Evolutionary conservation across 306 rosid genomes (phyloP).

Genomic region (Delonix regia): DNA sequence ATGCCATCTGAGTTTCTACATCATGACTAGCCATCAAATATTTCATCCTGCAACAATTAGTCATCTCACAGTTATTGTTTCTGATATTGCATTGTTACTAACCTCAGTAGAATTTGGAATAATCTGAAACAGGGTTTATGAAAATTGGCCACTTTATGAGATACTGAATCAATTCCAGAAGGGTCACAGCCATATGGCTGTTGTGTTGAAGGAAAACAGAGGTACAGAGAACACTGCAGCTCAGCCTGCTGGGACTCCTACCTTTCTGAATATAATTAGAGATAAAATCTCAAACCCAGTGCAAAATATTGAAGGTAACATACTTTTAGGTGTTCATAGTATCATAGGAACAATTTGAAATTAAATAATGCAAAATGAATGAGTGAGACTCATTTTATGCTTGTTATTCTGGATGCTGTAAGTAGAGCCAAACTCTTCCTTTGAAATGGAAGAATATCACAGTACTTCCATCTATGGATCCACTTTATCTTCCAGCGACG

Average conservation of each 20-base stretch:
- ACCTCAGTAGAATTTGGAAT: background rate
- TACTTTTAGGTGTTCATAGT: background rate
- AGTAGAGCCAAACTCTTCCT: constrained; percentile 39
- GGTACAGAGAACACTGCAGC: constrained; percentile 27
- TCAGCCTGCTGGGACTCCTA: constrained; percentile 27
- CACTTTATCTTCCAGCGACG: constrained; percentile 30
- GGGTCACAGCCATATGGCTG: constrained; percentile 88
- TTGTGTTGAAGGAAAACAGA: constrained; percentile 57
- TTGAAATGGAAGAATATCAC: constrained; percentile 34
- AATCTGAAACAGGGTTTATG: constrained; percentile 60
- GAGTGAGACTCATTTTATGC: constrained; percentile 6
- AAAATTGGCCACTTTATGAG: constrained; percentile 77
- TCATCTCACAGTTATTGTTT: background rate
- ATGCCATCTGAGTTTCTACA: constrained; percentile 6
- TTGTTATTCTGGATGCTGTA: background rate
- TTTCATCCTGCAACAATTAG: background rate
- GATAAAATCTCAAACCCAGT: constrained; percentile 27
- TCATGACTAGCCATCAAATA: background rate
- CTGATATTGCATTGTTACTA: background rate
- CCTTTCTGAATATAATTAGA: constrained; percentile 26
- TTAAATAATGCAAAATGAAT: background rate
- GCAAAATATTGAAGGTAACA: constrained; percentile 44
- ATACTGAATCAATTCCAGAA: constrained; percentile 67
- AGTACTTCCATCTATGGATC: constrained; percentile 31
- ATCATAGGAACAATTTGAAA: too few relatives aligned